Evolutionary conservation across 2,329 filamentous ascomycete genomes (phyloP).

Genomic region (Proliferodiscus dingleyae): DNA sequence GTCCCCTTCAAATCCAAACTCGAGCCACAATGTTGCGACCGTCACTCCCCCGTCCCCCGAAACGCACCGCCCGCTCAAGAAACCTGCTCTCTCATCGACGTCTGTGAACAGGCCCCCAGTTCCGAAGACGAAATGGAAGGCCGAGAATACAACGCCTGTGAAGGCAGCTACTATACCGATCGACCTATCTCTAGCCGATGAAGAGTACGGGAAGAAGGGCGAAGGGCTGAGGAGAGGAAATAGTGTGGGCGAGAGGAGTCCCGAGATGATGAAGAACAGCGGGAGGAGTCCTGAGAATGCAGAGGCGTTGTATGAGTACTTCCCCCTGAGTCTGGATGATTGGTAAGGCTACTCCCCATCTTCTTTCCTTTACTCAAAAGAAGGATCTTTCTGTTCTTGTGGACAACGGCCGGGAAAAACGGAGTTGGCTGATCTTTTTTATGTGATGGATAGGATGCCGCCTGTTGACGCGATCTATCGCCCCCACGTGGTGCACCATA

Average conservation of each 20-base stretch:
- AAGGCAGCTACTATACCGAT: constrained; percentile 21
- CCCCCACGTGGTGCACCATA: constrained; percentile 91
- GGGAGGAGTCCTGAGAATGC: constrained; percentile 64
- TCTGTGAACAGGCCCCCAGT: constrained; percentile 22
- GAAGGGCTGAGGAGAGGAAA: constrained; percentile 17
- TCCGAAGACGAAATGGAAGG: constrained; percentile 31
- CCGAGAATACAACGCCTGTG: constrained; percentile 12
- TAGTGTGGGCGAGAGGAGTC: constrained; percentile 31
- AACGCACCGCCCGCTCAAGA: constrained; percentile 20
- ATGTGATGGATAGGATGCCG: constrained; percentile 58
- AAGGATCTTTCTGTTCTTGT: background rate
- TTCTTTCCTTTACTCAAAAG: no score
- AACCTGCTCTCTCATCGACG: constrained; percentile 10
- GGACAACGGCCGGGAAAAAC: background rate
- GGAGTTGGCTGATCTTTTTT: constrained; percentile 1
- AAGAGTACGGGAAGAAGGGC: constrained; percentile 19
- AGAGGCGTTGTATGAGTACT: constrained; percentile 90
- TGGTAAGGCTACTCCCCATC: constrained; percentile 60
- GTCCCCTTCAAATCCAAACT: constrained; percentile 11
- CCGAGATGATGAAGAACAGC: constrained; percentile 27
- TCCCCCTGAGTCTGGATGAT: constrained; percentile 84
- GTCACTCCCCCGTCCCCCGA: constrained; percentile 10
- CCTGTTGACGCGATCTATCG: constrained; percentile 86
- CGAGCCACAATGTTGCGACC: no score
- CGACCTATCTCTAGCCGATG: constrained; percentile 28